Conservation (phyloP, 108 stramenopile genomes). For the Cyclostephanos invisitatus region DNA sequence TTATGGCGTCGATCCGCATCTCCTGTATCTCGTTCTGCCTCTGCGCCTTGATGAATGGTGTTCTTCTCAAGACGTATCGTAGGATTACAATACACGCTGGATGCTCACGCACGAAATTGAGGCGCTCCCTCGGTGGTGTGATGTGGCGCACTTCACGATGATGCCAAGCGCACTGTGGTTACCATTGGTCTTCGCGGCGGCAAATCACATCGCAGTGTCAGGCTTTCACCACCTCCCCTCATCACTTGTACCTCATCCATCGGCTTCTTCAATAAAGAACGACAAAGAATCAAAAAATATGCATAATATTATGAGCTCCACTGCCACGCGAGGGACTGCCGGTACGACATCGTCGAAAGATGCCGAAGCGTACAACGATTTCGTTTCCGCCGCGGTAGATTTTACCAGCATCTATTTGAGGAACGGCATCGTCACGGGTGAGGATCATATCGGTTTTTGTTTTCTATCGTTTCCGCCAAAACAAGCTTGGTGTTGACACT, state of each 20-base stretch:
- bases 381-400: slow-evolving; percentile 65
- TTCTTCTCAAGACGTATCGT: too few species aligned
- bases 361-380: slow-evolving; percentile 53
- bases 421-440: slow-evolving; percentile 43
- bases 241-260: background rate
- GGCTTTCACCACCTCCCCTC: background rate
- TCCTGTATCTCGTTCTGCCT: too few species aligned
- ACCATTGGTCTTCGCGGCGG: background rate
- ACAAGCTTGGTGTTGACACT: too few species aligned
- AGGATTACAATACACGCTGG: too few species aligned
- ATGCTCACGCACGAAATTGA: too few species aligned
- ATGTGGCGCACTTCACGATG: too few species aligned
- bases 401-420: slow-evolving; percentile 51
- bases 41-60: too few species aligned
- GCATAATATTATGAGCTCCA: background rate
- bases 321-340: background rate
- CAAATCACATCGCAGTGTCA: background rate
- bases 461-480: background rate
- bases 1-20: too few species aligned
- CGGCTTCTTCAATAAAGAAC: background rate
- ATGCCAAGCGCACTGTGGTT: too few species aligned
- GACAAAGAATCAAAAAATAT: background rate
- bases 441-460: background rate
- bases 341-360: slow-evolving; percentile 4
- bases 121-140: too few species aligned